Evolutionary conservation across 805 yeast species (phyloP).

Genomic region (Jamesozyma gamospora): DNA sequence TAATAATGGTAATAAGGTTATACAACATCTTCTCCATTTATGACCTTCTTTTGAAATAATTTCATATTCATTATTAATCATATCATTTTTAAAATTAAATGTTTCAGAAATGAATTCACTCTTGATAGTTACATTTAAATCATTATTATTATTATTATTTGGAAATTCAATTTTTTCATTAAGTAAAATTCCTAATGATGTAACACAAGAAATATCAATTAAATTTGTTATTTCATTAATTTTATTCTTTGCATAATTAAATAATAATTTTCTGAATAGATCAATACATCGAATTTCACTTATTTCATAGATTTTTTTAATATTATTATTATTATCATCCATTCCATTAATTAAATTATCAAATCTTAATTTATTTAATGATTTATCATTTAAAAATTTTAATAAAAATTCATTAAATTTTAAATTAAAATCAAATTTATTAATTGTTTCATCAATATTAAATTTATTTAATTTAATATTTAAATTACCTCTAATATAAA

Average conservation of each 20-base stretch:
- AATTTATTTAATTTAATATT: not conserved
- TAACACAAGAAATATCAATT: constrained; percentile 21
- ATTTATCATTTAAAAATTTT: constrained; percentile 9
- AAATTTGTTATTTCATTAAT: constrained; percentile 12
- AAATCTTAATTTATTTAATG: constrained; percentile 16
- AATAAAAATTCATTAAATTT: constrained; percentile 17
- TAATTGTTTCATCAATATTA: not conserved
- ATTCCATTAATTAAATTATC: constrained; percentile 12
- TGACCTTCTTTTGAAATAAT: constrained; percentile 22
- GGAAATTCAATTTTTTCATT: constrained; percentile 2
- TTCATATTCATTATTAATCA: constrained; percentile 9
- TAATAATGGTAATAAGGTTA: constrained; percentile 31
- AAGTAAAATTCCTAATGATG: constrained; percentile 14
- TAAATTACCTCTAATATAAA: constrained; percentile 13
- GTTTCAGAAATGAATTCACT: constrained; percentile 24
- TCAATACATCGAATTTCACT: constrained; percentile 6
- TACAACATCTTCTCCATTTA: constrained; percentile 32
- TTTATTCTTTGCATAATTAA: constrained; percentile 18
- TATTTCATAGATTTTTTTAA: not conserved
- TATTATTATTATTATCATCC: constrained; percentile 3
- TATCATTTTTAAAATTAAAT: constrained; percentile 11
- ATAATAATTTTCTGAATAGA: constrained; percentile 17
- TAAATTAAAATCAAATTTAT: constrained; percentile 8
- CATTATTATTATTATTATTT: not conserved
- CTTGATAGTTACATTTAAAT: constrained; percentile 9